These are phyloP conservation scores for Comarum palustre DNA, from an alignment of 306 rosid genomes.

Conservation along the genomic window DNA sequence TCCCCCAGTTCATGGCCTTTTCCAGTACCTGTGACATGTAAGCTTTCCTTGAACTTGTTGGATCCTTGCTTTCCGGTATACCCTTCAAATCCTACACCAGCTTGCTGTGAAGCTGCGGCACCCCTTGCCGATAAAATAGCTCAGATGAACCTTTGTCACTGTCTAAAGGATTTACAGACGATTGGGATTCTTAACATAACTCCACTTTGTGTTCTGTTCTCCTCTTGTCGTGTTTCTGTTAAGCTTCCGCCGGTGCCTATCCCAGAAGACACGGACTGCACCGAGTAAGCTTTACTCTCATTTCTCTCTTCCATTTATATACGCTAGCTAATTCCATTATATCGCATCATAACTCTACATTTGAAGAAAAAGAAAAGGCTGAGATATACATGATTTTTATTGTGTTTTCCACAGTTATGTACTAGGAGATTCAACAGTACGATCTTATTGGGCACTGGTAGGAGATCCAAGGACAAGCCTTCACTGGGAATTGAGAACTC, in stretches of 20 bases:
- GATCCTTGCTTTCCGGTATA: not conserved
- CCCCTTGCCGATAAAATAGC: not conserved
- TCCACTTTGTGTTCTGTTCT: not conserved
- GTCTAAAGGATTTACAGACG: not conserved
- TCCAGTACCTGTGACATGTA: not conserved
- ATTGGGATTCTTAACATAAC: not conserved
- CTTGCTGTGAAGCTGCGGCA: not conserved
- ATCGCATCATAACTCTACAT: not conserved
- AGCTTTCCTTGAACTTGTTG: not conserved
- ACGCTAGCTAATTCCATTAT: not conserved
- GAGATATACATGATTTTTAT: too few species aligned
- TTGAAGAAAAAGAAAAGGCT: not conserved
- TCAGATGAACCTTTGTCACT: not conserved
- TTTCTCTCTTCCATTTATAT: not conserved
- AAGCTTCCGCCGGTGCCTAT: not conserved
- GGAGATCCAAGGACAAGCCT: not conserved
- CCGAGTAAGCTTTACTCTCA: not conserved
- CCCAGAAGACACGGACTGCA: not conserved
- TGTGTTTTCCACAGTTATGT: not conserved
- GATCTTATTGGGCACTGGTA: not conserved
- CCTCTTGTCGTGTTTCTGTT: not conserved
- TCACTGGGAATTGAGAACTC: not conserved
- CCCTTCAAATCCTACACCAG: not conserved
- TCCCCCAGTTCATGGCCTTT: not conserved
- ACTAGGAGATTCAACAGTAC: not conserved